These are phyloP conservation scores for Craspedostauros australis DNA, from an alignment of 108 stramenopile species.

Conservation along the genomic window DNA sequence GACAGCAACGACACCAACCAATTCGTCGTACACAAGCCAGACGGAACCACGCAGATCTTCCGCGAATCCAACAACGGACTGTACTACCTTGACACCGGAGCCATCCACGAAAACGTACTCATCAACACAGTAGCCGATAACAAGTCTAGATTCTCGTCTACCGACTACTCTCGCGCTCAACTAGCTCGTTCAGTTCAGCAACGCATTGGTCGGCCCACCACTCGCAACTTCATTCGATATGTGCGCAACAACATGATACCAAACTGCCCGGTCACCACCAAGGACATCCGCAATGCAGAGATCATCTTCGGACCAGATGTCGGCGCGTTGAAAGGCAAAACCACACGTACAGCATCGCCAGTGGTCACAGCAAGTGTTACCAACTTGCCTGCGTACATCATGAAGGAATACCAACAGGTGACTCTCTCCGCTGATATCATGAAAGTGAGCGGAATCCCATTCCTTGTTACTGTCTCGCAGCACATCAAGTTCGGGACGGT, in stretches of 20 bases:
- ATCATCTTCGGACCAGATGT: constrained; percentile 6
- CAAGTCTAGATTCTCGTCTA: neutral
- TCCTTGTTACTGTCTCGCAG: constrained; percentile 9
- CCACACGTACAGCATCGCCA: constrained; percentile 5
- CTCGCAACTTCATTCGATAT: constrained; percentile 10
- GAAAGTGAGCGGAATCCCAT: constrained; percentile 9
- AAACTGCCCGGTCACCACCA: constrained; percentile 3
- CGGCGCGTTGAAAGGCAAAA: constrained; percentile 30
- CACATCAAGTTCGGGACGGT: constrained; percentile 22
- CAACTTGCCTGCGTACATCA: constrained; percentile 8
- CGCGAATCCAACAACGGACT: constrained; percentile 8
- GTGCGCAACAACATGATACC: constrained; percentile 8
- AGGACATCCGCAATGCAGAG: neutral
- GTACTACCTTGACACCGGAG: neutral
- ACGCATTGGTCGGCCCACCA: constrained; percentile 4
- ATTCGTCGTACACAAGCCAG: neutral
- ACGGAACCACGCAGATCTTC: neutral
- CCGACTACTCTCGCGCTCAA: constrained; percentile 2
- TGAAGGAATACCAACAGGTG: constrained; percentile 4
- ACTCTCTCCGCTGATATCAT: neutral
- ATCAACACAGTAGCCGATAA: constrained; percentile 5
- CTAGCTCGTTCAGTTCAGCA: constrained; percentile 2
- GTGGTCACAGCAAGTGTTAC: constrained; percentile 11
- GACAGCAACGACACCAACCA: constrained; percentile 9
- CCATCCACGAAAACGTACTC: neutral